Conservation (phyloP, 306 rosid species). For the Acacia melanoxylon region DNA sequence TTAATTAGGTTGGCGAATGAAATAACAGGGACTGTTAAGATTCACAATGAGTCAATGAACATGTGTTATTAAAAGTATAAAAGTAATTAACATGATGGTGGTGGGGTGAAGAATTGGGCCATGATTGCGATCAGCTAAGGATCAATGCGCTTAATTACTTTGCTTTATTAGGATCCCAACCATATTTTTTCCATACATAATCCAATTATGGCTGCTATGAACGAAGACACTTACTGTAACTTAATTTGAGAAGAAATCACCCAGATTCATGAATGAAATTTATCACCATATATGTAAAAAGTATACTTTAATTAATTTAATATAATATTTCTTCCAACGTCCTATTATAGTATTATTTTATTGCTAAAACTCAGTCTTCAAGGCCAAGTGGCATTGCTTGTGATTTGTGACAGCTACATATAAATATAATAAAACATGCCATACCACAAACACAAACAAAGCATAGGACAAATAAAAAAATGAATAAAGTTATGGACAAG, state of each 20-base stretch:
- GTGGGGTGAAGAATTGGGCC: neutral
- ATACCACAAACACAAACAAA: neutral
- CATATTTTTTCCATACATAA: neutral
- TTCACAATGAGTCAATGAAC: neutral
- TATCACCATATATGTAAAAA: neutral
- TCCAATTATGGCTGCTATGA: neutral
- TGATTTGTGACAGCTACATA: neutral
- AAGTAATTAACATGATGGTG: neutral
- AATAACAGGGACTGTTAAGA: neutral
- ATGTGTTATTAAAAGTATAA: neutral
- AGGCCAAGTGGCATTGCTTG: neutral
- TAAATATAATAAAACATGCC: neutral
- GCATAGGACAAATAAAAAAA: neutral
- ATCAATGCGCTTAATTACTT: neutral
- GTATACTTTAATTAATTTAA: neutral
- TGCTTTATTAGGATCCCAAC: neutral
- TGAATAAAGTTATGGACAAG: neutral
- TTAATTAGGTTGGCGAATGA: neutral
- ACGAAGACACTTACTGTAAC: neutral
- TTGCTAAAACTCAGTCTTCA: neutral
- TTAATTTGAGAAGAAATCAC: neutral
- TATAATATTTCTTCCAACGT: neutral
- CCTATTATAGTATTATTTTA: neutral
- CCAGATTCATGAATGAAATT: neutral
- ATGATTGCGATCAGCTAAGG: neutral